Evolutionary conservation across 208 protist species (phyloP).

Genomic region (Wallacemonas sp.): DNA sequence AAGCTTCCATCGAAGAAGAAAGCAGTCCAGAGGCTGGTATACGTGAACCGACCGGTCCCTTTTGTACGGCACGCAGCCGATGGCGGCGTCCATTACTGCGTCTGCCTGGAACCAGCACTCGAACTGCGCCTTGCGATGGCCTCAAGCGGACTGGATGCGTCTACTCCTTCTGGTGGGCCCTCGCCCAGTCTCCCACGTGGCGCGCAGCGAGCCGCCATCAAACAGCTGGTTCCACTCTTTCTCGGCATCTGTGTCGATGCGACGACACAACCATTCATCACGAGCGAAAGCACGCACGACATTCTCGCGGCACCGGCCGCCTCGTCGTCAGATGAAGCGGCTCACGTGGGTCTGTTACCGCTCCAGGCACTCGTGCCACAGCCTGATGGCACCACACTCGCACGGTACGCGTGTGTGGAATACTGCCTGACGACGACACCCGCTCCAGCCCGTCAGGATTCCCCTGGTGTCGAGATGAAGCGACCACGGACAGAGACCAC

Average conservation of each 20-base stretch:
- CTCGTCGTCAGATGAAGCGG: too few relatives aligned
- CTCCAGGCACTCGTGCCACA: neutral
- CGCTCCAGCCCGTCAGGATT: too few relatives aligned
- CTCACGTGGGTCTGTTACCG: neutral
- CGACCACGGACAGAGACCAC: too few relatives aligned
- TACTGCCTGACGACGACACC: neutral
- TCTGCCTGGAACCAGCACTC: conserved; percentile 1
- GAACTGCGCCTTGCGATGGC: neutral
- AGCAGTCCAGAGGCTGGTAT: neutral
- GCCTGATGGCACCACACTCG: neutral
- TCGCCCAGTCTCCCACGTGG: too few relatives aligned
- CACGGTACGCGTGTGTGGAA: neutral
- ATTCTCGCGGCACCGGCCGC: neutral
- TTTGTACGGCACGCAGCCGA: neutral
- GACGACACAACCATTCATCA: conserved; percentile 5
- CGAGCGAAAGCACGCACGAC: neutral
- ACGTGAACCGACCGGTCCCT: neutral
- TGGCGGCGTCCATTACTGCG: neutral
- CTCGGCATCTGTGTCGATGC: neutral
- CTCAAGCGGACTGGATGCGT: too few relatives aligned
- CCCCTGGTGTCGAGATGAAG: too few relatives aligned
- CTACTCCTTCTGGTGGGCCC: too few relatives aligned
- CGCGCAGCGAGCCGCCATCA: too few relatives aligned
- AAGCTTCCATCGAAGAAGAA: too few relatives aligned
- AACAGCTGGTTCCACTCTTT: neutral